A percentile compares a stretch with the other conserved stretches of the same genome.
phyloP scores from a whole-genome alignment of 768 basidiomycete genomes.

The Tulasnella calospora region DNA sequence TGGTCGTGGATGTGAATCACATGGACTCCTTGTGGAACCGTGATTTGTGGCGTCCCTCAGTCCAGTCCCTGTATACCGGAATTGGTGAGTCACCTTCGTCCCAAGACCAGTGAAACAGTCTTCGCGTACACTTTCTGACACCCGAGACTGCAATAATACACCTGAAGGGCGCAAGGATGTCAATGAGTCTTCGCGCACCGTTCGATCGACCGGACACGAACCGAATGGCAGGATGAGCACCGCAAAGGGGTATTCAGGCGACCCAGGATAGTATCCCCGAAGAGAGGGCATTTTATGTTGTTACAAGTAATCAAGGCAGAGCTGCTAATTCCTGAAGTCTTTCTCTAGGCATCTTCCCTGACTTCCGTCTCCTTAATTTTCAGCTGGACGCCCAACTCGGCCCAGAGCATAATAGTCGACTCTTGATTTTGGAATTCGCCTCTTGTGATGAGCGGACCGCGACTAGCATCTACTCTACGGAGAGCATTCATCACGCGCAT shows the following conservation, averaged over 20 bases:
- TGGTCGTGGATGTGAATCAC: not conserved
- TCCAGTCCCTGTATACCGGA: not conserved
- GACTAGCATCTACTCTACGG: not conserved
- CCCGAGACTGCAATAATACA: not conserved
- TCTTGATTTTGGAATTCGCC: not conserved
- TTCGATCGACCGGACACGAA: not conserved
- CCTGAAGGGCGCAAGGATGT: not conserved
- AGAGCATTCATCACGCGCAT: not conserved
- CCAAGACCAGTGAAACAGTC: not conserved
- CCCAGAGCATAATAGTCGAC: not conserved
- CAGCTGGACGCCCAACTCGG: not conserved
- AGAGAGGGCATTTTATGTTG: not conserved
- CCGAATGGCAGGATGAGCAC: not conserved
- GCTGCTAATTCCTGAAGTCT: not conserved
- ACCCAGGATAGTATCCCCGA: not conserved
- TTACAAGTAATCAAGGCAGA: not conserved
- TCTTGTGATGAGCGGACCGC: not conserved
- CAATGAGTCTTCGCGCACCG: not conserved
- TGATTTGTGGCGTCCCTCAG: not conserved
- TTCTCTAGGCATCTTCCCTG: not conserved
- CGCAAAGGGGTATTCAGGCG: not conserved
- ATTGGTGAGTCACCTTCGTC: not conserved
- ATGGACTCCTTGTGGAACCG: not conserved
- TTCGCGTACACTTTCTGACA: not conserved
- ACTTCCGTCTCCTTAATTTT: not conserved